phyloP scores from a whole-genome alignment of 306 rosid species.

The Lathyrus sativus region DNA sequence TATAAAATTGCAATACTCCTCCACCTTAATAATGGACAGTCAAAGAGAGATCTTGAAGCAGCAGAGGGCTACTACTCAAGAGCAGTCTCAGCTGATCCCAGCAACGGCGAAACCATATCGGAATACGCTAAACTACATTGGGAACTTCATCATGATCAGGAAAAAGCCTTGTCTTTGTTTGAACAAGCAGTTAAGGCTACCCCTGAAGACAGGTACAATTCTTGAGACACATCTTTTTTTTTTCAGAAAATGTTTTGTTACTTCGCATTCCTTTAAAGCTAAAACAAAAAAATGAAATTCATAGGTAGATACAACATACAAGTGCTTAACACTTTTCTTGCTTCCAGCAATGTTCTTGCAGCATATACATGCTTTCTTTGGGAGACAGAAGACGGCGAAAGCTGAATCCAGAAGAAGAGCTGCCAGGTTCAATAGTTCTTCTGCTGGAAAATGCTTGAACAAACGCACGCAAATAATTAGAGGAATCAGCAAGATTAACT shows the following conservation, averaged over 20 bases:
- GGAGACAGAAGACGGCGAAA: constrained; percentile 65
- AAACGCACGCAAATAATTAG: constrained; percentile 16
- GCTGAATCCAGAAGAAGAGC: constrained; percentile 38
- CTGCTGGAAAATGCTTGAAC: constrained; percentile 33
- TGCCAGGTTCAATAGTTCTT: constrained; percentile 24
- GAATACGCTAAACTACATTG: constrained; percentile 74
- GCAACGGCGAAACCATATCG: constrained; percentile 62
- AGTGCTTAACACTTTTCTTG: constrained; percentile 33
- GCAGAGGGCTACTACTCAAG: constrained; percentile 66
- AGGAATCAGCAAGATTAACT: constrained; percentile 30
- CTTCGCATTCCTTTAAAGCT: constrained; percentile 18
- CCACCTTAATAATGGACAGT: constrained; percentile 49
- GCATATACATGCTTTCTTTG: constrained; percentile 83
- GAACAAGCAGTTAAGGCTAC: constrained; percentile 67
- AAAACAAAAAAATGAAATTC: neutral
- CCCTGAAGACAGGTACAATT: constrained; percentile 64
- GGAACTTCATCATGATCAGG: constrained; percentile 71
- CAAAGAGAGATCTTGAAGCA: constrained; percentile 63
- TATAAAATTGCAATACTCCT: neutral
- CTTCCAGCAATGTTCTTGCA: constrained; percentile 72
- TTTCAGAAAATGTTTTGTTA: constrained; percentile 5
- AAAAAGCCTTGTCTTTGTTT: constrained; percentile 53
- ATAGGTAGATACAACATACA: constrained; percentile 34
- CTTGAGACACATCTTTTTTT: neutral
- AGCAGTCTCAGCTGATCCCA: constrained; percentile 63